Base-by-base conservation (phyloP, 306 rosid genomes). In the Prunus mira region DNA sequence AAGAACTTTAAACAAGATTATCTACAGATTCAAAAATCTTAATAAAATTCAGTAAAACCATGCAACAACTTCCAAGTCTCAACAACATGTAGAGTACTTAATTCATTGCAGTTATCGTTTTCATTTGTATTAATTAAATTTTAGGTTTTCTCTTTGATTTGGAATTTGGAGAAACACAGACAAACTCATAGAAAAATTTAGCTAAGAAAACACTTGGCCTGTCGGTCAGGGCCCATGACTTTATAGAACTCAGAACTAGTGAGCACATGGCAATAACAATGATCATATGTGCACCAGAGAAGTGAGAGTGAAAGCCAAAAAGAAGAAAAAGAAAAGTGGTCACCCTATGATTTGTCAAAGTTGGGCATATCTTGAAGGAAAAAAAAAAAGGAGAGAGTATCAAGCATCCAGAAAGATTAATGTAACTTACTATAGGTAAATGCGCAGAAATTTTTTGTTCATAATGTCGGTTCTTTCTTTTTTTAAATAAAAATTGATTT, bases 271-370 rank as follows among this genome's bases (percentile, higher is more conserved):
- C 43, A 38, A 38, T 6, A 20, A 69, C 19, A 28, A 49, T 10
- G 45, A n/a, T 25, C 43, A n/a, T 56, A 41, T 18, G 61, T 22
- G 67, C 13, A 67, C 73, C 74, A 51, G 62, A 69, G n/a, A 49
- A 60, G 38, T 47, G 75, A 17, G 3, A 17, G 24, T 34, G 68
- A 50, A 15, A 64, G 27, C 75, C 47, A 14, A 55, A 55, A 24
- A 7, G 47, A 6, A 58, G 20, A 27, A 50, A 12, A 45, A 3
- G 60, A 32, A 25, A 67, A 71, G 72, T 49, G 32, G 52, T 12
- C 41, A 8, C 63, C n/a, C 61, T 63, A 12, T 71, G 67, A 63
- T 78, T 27, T 71, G 67, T 67, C 19, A n/a, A 22, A 25, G 28
- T 71, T 22, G 62, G 77, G 52, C 47, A 15, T 3, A 71, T 70